Evolutionary conservation across 331 rosid genomes (phyloP), one percentile per base, ranked within the genome.

Genomic region (Pyracantha coccinea): DNA sequence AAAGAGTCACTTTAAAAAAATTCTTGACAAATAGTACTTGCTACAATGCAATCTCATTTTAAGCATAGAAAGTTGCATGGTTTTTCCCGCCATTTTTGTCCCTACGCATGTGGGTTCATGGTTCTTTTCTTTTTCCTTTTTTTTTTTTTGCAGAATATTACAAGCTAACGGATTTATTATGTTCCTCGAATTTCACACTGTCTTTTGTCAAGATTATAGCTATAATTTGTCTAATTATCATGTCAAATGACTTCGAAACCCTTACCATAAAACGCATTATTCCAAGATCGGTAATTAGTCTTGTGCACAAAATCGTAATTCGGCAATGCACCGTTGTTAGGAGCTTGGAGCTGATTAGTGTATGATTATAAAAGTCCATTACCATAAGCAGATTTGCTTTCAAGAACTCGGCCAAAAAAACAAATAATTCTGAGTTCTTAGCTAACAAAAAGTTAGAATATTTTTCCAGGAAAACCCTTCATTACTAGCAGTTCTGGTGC

Each of bases 341-440:
- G 86, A 74, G 27, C 14, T 12, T 83, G 21, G 25, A 50, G 50
- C 35, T 81, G 75, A 45, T 57, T 23, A 16, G 5, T 28, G 4
- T 44, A 58, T 41, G 80, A 69, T 58, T 84, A 81, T 78, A 88
- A 74, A 73, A 77, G 75, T 60, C 81, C 75, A 73, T 73, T 32
- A 25, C 41, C 74, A 41, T 20, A 21, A 23, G 15, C 64, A 50
- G 23, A 58, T 54, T 32, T 69, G 64, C 69, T 87, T 80, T 76
- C 87, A 84, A 75, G 71, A 68, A 78, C 67, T 63, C 45, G 55
- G 72, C 65, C 80, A 41, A 50, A 44, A 74, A 52, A 24, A 23
- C 75, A 55, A 12, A 27, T 8, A 6, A 24, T 7, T 15, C 9
- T 15, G 66, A 14, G 66, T 27, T 27, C n/a, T 20, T 20, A 10